Evolutionary conservation across 2,329 filamentous ascomycete species (phyloP).

Genomic region (Nemania serpens): DNA sequence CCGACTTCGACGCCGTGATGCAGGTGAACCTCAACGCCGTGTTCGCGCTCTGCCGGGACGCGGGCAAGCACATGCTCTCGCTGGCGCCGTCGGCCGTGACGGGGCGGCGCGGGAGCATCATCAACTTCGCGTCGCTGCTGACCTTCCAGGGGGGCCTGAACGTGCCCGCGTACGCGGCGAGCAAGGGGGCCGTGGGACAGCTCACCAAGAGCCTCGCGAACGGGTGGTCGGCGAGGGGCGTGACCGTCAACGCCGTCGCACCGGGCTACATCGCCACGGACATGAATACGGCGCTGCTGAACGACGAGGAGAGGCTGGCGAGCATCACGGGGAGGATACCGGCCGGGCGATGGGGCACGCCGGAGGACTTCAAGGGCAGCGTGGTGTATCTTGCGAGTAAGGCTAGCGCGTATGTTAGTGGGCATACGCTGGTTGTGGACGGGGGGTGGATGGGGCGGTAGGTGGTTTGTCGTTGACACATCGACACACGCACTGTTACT

Average conservation of each 20-base stretch:
- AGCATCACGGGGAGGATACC: constrained; percentile 83
- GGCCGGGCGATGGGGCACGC: constrained; percentile 78
- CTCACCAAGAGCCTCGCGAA: constrained; percentile 85
- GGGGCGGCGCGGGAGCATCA: constrained; percentile 70
- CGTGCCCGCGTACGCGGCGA: constrained; percentile 84
- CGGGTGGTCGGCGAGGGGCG: constrained; percentile 79
- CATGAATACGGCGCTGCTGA: constrained; percentile 85
- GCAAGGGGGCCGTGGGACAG: constrained; percentile 84
- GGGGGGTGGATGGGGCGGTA: constrained; percentile 92
- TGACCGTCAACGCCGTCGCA: constrained; percentile 87
- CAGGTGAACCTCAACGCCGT: constrained; percentile 86
- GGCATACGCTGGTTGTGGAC: constrained; percentile 82
- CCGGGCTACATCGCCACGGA: constrained; percentile 93
- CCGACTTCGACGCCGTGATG: constrained; percentile 79
- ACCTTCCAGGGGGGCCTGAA: constrained; percentile 87
- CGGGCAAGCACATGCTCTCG: constrained; percentile 77
- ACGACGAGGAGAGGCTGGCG: constrained; percentile 69
- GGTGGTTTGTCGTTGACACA: constrained; percentile 36
- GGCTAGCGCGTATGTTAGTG: constrained; percentile 81
- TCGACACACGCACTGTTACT: too few species aligned
- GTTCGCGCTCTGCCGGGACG: constrained; percentile 77
- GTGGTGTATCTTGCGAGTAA: constrained; percentile 76
- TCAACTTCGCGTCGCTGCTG: constrained; percentile 83
- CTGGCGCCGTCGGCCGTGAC: constrained; percentile 53
- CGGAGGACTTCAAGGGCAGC: constrained; percentile 87